Conservation (phyloP, 176 grass and related monocot species). For the Calamus simplicifolius region DNA sequence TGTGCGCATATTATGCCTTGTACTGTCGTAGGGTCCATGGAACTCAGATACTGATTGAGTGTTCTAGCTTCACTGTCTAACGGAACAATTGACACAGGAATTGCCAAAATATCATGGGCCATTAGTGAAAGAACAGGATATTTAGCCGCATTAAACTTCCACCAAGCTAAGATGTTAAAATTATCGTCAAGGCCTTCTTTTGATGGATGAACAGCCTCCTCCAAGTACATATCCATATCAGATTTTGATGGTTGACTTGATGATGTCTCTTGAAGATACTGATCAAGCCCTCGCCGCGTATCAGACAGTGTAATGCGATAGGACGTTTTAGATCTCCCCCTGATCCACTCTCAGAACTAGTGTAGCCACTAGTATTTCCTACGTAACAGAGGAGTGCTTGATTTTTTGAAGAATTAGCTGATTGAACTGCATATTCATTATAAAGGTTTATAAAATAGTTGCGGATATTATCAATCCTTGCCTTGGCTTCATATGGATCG, state of each 20-base stretch:
- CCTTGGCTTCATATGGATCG: slow-evolving; percentile 67
- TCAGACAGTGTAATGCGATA: slow-evolving; percentile 90
- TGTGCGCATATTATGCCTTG: slow-evolving; percentile 86
- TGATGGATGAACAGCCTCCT: slow-evolving; percentile 80
- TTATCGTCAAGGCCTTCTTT: slow-evolving; percentile 67
- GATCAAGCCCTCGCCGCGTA: slow-evolving; percentile 87
- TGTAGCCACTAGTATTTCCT: slow-evolving; percentile 49
- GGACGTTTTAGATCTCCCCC: slow-evolving; percentile 65
- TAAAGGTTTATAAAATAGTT: slow-evolving; percentile 80
- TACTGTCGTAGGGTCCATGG: slow-evolving; percentile 60
- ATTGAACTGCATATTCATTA: slow-evolving; percentile 68
- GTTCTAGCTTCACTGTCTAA: slow-evolving; percentile 64
- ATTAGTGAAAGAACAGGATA: slow-evolving; percentile 93
- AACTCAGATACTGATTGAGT: slow-evolving; percentile 89
- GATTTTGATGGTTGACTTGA: slow-evolving; percentile 81
- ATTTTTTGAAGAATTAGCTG: slow-evolving; percentile 67
- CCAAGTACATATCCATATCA: slow-evolving; percentile 94
- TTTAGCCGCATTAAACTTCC: slow-evolving; percentile 92
- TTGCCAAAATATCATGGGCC: slow-evolving; percentile 78
- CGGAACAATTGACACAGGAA: slow-evolving; percentile 77
- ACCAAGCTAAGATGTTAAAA: slow-evolving; percentile 97
- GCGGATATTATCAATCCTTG: slow-evolving; percentile 53
- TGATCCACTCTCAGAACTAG: slow-evolving; percentile 44
- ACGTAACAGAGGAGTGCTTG: slow-evolving; percentile 60
- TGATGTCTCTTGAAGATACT: slow-evolving; percentile 95